Evolutionary conservation across 2,329 filamentous ascomycete species (phyloP).

Genomic region (Aspergillus felis): DNA sequence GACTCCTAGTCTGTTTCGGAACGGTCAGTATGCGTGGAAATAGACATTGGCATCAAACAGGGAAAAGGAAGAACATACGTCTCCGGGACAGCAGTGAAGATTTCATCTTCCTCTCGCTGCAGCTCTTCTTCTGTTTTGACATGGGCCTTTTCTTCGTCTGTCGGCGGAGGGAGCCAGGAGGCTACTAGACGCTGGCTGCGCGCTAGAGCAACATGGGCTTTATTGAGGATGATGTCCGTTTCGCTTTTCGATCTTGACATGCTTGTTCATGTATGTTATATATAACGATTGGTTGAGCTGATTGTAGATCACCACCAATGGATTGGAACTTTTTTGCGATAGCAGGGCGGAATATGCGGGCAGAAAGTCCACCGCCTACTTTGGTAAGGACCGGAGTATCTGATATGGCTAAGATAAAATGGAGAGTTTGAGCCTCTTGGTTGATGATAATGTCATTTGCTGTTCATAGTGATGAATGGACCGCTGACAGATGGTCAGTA

Average conservation of each 20-base stretch:
- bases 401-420: background rate
- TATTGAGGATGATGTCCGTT: conserved; percentile 54
- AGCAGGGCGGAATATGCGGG: conserved; percentile 7
- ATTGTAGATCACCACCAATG: background rate
- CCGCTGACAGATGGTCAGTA: background rate
- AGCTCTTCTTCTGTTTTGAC: conserved; percentile 43
- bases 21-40: background rate
- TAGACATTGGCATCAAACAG: background rate
- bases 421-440: too few relatives aligned
- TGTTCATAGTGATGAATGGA: background rate
- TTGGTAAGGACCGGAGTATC: background rate
- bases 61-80: conserved; percentile 38
- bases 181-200: conserved; percentile 52
- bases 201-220: conserved; percentile 51
- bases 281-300: background rate
- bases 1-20: conserved; percentile 41
- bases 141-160: conserved; percentile 34
- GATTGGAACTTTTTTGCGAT: conserved; percentile 7
- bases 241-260: conserved; percentile 38
- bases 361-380: conserved; percentile 6
- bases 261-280: background rate
- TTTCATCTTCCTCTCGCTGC: conserved; percentile 51
- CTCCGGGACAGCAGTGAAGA: conserved; percentile 52
- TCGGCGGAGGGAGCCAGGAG: conserved; percentile 53
- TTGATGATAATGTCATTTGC: background rate